Conservation (phyloP, 805 yeast genomes). For the Schizosaccharomyces cryophilus region DNA sequence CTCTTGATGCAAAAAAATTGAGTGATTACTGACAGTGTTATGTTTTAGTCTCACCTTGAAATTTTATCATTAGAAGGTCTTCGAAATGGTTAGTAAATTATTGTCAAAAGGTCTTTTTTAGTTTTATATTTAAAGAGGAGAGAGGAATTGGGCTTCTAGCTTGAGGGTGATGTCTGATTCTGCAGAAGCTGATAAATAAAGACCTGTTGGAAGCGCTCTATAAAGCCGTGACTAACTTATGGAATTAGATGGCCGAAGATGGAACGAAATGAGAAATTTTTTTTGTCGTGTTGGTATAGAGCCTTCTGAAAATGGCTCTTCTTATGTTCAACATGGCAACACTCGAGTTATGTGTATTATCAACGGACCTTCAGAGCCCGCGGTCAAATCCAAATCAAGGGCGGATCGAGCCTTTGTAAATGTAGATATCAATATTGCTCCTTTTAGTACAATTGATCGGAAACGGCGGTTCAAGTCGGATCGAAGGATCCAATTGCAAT, state of each 20-base stretch:
- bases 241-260: slow-evolving; percentile 61
- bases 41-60: slow-evolving; percentile 35
- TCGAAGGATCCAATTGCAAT: slow-evolving; percentile 16
- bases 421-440: slow-evolving; percentile 47
- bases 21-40: too few species aligned
- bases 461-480: slow-evolving; percentile 47
- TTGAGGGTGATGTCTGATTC: too few species aligned
- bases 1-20: too few species aligned
- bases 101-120: neutral
- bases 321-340: slow-evolving; percentile 78
- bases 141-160: too few species aligned
- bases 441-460: slow-evolving; percentile 57
- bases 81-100: slow-evolving; percentile 21
- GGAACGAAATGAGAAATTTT: slow-evolving; percentile 75
- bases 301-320: slow-evolving; percentile 70
- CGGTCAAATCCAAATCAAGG: slow-evolving; percentile 17
- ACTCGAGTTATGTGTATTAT: slow-evolving; percentile 69
- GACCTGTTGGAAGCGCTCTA: too few species aligned
- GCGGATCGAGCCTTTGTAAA: slow-evolving; percentile 31
- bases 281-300: slow-evolving; percentile 69
- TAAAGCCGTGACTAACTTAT: neutral
- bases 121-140: neutral
- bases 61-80: slow-evolving; percentile 88
- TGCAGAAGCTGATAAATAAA: neutral
- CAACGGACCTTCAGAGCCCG: slow-evolving; percentile 76